Evolutionary conservation across 192 early-diverging fungal species (phyloP).

Genomic region (Haplosporangium gracile): DNA sequence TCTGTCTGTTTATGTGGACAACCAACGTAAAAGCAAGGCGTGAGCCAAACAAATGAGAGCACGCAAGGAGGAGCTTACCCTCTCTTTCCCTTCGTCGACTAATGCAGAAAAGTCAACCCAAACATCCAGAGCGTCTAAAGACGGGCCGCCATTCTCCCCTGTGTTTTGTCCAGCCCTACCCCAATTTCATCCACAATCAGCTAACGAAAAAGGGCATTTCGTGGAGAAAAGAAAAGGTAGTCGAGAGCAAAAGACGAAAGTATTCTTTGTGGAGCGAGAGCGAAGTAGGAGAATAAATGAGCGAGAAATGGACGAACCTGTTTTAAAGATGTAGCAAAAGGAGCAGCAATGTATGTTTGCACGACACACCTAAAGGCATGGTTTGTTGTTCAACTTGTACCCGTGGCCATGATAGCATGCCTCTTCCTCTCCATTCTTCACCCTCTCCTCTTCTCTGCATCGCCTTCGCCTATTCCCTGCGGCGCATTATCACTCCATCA

Average conservation of each 20-base stretch:
- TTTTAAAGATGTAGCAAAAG: neutral
- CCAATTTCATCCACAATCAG: neutral
- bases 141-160: neutral
- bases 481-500: too few species aligned
- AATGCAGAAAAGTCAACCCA: neutral
- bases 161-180: neutral
- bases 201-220: neutral
- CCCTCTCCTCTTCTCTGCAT: too few species aligned
- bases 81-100: neutral
- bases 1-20: neutral
- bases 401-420: too few species aligned
- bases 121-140: neutral
- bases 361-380: too few species aligned
- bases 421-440: too few species aligned
- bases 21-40: neutral
- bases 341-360: too few species aligned
- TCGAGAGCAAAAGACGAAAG: neutral
- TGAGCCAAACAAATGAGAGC: neutral
- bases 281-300: neutral
- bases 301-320: neutral
- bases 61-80: neutral
- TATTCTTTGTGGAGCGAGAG: neutral
- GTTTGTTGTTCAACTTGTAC: too few species aligned
- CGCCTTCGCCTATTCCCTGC: too few species aligned
- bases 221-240: neutral